A percentile compares a stretch with the other conserved stretches of the same genome.
Conservation (phyloP, 2,329 filamentous ascomycete genomes). For the Hypoxylon sp. region DNA sequence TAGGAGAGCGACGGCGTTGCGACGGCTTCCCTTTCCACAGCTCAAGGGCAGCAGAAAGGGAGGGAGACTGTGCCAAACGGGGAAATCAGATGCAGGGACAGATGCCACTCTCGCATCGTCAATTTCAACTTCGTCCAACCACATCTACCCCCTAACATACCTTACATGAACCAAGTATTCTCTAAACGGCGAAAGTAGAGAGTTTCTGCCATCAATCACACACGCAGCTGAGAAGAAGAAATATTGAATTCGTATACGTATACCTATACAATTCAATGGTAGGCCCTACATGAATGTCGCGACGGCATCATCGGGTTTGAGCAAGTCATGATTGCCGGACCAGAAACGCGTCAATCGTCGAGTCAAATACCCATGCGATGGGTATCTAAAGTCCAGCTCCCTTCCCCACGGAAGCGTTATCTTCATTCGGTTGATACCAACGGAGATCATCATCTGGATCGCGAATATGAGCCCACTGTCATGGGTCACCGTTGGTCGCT, state of each 20-base stretch:
- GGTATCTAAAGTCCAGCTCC: neutral
- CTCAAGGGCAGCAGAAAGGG: slow-evolving; percentile 16
- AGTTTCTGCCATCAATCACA: slow-evolving; percentile 3
- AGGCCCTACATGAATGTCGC: slow-evolving; percentile 10
- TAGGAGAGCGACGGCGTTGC: slow-evolving; percentile 30
- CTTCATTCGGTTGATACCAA: slow-evolving; percentile 25
- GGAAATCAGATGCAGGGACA: slow-evolving; percentile 36
- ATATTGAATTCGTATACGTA: slow-evolving; percentile 16
- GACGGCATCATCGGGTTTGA: slow-evolving; percentile 7
- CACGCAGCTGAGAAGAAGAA: neutral
- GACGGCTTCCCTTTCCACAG: slow-evolving; percentile 24
- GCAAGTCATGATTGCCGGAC: slow-evolving; percentile 6
- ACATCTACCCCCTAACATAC: slow-evolving; percentile 17
- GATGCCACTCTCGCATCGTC: slow-evolving; percentile 29
- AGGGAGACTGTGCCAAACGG: slow-evolving; percentile 18
- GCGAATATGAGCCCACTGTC: slow-evolving; percentile 19
- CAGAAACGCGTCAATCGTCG: slow-evolving; percentile 4
- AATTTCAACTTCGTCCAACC: slow-evolving; percentile 37
- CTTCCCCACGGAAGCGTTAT: slow-evolving; percentile 26
- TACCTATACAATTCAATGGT: slow-evolving; percentile 10
- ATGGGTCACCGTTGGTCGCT: slow-evolving; percentile 13
- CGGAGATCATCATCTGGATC: slow-evolving; percentile 39
- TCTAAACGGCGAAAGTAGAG: slow-evolving; percentile 7
- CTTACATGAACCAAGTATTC: slow-evolving; percentile 21
- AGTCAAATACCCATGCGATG: slow-evolving; percentile 9